These are phyloP conservation scores for Nematodospora anomalae DNA, from an alignment of 1,139 yeast genomes.

Conservation along the genomic window DNA sequence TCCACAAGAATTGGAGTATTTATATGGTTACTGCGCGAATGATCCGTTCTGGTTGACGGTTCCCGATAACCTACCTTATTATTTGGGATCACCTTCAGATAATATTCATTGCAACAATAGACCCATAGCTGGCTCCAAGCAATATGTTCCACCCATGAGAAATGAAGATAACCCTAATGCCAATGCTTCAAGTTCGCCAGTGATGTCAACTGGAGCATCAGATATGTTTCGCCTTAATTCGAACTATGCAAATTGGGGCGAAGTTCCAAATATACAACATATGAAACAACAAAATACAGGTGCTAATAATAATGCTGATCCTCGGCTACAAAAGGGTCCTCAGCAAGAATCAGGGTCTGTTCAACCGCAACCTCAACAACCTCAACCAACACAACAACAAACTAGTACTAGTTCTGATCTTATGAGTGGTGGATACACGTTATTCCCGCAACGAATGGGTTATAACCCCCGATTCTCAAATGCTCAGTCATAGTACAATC, in stretches of 20 bases:
- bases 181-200: conserved; percentile 1
- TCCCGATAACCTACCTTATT: conserved; percentile 42
- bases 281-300: conserved; percentile 4
- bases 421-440: conserved; percentile 9
- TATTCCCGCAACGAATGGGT: conserved; percentile 11
- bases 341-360: not conserved
- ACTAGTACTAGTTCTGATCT: not conserved
- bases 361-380: conserved; percentile 5
- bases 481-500: conserved; percentile 4
- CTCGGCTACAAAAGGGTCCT: not conserved
- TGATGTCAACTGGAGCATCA: conserved; percentile 2
- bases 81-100: conserved; percentile 38
- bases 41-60: conserved; percentile 49
- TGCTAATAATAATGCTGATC: not conserved
- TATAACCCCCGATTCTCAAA: conserved; percentile 2
- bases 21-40: conserved; percentile 28
- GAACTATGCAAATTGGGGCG: conserved; percentile 7
- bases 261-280: conserved; percentile 1
- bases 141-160: conserved; percentile 2
- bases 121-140: conserved; percentile 8
- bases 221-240: conserved; percentile 7
- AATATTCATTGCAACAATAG: conserved; percentile 16
- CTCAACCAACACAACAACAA: conserved; percentile 3
- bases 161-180: conserved; percentile 2
- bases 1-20: conserved; percentile 15